phyloP scores from a whole-genome alignment of 352 stramenopile species.

The Pythium phragmiticola region DNA sequence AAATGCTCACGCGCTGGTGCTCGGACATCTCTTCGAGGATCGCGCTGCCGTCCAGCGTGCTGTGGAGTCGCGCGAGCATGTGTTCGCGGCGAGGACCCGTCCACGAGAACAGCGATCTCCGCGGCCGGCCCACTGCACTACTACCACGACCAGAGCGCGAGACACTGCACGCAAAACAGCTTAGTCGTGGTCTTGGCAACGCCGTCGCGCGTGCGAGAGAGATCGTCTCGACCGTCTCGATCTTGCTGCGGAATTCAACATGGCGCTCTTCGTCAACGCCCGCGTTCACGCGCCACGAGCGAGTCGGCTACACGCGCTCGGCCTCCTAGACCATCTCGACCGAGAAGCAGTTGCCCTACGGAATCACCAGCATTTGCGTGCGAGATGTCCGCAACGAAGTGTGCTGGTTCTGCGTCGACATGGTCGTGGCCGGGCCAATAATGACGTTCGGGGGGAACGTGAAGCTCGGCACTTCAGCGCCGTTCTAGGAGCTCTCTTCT shows the following conservation, averaged over 20 bases:
- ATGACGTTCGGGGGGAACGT: constrained; percentile 78
- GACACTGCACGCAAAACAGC: constrained; percentile 32
- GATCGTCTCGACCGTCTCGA: too few relatives aligned
- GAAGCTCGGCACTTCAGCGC: constrained; percentile 59
- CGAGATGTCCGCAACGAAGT: constrained; percentile 37
- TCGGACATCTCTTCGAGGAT: constrained; percentile 87
- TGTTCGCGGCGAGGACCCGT: constrained; percentile 21
- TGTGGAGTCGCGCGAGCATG: constrained; percentile 58
- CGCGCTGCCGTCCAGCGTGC: constrained; percentile 67
- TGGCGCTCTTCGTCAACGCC: constrained; percentile 80
- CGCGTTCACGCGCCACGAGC: constrained; percentile 53
- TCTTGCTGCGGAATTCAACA: constrained; percentile 88
- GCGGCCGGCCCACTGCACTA: not conserved
- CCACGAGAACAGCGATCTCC: not conserved
- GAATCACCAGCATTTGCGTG: constrained; percentile 57
- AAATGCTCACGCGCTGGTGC: constrained; percentile 86
- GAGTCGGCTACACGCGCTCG: constrained; percentile 35
- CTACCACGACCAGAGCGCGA: too few relatives aligned
- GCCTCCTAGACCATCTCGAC: constrained; percentile 62
- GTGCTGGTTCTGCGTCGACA: constrained; percentile 78
- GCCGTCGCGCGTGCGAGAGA: constrained; percentile 65
- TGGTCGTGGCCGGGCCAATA: constrained; percentile 81
- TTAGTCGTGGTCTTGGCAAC: constrained; percentile 56
- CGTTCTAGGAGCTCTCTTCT: constrained; percentile 65
- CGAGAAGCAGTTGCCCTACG: constrained; percentile 78